Evolutionary conservation across 345 rosid genomes (phyloP).

Genomic region (Citrus sinensis): DNA sequence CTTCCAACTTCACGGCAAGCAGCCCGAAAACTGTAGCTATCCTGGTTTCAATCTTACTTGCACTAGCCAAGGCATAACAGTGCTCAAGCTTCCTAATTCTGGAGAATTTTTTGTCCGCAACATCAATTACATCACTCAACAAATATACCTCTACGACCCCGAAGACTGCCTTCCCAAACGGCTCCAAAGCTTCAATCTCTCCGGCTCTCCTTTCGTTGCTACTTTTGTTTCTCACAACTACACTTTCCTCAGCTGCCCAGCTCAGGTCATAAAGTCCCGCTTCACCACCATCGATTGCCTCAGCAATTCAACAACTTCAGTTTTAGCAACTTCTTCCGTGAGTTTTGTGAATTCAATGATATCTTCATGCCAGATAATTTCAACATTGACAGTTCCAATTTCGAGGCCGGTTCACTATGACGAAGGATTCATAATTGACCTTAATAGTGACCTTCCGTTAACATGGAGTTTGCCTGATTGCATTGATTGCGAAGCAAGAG

Average conservation of each 20-base stretch:
- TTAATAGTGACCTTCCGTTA: conserved; percentile 44
- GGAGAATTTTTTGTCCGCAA: conserved; percentile 50
- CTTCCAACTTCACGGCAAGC: conserved; percentile 39
- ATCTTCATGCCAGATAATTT: conserved; percentile 32
- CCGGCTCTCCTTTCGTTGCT: conserved; percentile 54
- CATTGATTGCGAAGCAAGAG: conserved; percentile 40
- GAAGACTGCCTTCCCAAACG: conserved; percentile 55
- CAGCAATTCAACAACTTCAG: conserved; percentile 49
- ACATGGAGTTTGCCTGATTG: conserved; percentile 64
- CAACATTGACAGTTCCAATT: conserved; percentile 42
- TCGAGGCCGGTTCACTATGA: conserved; percentile 24
- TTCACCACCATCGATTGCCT: conserved; percentile 48
- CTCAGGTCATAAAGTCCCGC: conserved; percentile 28
- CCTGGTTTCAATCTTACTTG: conserved; percentile 56
- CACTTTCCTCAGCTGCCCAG: conserved; percentile 70
- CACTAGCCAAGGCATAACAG: conserved; percentile 20
- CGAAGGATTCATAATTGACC: conserved; percentile 34
- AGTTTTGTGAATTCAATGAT: conserved; percentile 26
- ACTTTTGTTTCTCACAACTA: conserved; percentile 30
- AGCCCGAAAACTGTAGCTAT: conserved; percentile 42
- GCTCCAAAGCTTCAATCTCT: conserved; percentile 46
- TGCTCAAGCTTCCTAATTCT: conserved; percentile 43
- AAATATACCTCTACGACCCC: conserved; percentile 53
- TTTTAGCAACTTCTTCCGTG: conserved; percentile 48
- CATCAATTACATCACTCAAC: conserved; percentile 49